These are phyloP conservation scores for Talaromyces funiculosus DNA, from an alignment of 2,329 filamentous ascomycete genomes.

Conservation along the genomic window DNA sequence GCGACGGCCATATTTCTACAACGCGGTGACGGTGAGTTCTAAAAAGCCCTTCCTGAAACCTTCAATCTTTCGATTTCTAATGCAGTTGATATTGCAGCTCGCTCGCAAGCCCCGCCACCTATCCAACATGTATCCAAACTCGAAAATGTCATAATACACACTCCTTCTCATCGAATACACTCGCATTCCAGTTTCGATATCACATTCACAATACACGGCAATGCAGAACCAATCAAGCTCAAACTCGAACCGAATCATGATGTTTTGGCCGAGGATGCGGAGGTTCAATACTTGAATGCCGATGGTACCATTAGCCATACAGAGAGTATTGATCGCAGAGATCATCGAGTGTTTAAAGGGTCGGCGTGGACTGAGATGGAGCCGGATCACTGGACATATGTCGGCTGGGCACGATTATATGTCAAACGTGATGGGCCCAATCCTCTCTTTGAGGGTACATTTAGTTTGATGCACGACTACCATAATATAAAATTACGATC, in stretches of 20 bases:
- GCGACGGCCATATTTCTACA: conserved; percentile 7
- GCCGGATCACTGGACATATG: conserved; percentile 66
- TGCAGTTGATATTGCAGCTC: conserved; percentile 42
- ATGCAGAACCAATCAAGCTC: conserved; percentile 67
- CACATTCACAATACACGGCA: conserved; percentile 66
- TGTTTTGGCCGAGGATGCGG: conserved; percentile 70
- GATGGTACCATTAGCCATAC: conserved; percentile 63
- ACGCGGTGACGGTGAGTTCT: conserved; percentile 5
- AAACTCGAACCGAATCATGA: conserved; percentile 86
- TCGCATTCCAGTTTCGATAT: conserved; percentile 80
- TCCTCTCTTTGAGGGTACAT: conserved; percentile 86
- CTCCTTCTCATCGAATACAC: conserved; percentile 71
- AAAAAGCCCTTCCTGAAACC: not conserved
- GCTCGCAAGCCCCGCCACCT: conserved; percentile 70
- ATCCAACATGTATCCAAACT: conserved; percentile 68
- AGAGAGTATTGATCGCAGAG: conserved; percentile 65
- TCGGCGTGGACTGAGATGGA: conserved; percentile 63
- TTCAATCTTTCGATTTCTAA: not conserved
- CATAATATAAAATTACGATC: conserved; percentile 77
- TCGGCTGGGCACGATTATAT: conserved; percentile 80
- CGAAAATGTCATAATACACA: conserved; percentile 70
- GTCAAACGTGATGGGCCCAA: conserved; percentile 68
- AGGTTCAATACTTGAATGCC: conserved; percentile 63
- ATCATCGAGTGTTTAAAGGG: conserved; percentile 81
- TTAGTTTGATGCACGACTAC: conserved; percentile 71